Percentiles rank a stretch among this genome's conserved stretches.
These are phyloP conservation scores for Phytophthora nicotianae DNA, from an alignment of 352 stramenopile genomes.

Conservation along the genomic window DNA sequence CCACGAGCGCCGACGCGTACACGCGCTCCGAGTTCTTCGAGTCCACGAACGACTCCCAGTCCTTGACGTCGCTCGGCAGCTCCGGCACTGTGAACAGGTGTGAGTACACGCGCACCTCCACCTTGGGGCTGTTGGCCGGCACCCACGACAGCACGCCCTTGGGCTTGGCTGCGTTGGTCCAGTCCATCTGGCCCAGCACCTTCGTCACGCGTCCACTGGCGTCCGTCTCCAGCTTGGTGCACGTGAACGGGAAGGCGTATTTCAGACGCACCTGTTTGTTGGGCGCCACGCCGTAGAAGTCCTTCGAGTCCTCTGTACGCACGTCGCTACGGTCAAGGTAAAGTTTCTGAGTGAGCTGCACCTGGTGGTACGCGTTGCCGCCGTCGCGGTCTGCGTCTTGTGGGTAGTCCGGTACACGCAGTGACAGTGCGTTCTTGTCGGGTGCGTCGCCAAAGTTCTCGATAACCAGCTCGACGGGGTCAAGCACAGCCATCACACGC, in stretches of 20 bases:
- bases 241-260: conserved; percentile 95
- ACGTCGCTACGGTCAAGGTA: conserved; percentile 82
- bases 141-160: conserved; percentile 98
- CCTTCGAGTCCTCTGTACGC: conserved; percentile 59
- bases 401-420: conserved; percentile 73
- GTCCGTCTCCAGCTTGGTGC: conserved; percentile 88
- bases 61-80: conserved; percentile 59
- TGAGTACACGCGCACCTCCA: conserved; percentile 97
- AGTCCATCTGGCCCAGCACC: conserved; percentile 72
- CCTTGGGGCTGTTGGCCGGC: conserved; percentile 67
- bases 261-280: conserved; percentile 97
- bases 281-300: conserved; percentile 96
- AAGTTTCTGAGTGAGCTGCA: conserved; percentile 65
- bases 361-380: conserved; percentile 58
- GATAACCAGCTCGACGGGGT: conserved; percentile 77
- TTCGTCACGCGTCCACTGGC: conserved; percentile 55
- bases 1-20: conserved; percentile 90
- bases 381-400: conserved; percentile 69
- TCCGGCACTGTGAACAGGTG: conserved; percentile 96
- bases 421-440: conserved; percentile 44
- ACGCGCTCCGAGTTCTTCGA: conserved; percentile 83
- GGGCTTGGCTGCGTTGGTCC: conserved; percentile 82
- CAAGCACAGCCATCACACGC: conserved; percentile 81
- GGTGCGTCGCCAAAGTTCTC: conserved; percentile 64
- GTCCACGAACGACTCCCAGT: conserved; percentile 89